phyloP scores from a whole-genome alignment of 257 asterid species.

The Nicotiana tabacum region DNA sequence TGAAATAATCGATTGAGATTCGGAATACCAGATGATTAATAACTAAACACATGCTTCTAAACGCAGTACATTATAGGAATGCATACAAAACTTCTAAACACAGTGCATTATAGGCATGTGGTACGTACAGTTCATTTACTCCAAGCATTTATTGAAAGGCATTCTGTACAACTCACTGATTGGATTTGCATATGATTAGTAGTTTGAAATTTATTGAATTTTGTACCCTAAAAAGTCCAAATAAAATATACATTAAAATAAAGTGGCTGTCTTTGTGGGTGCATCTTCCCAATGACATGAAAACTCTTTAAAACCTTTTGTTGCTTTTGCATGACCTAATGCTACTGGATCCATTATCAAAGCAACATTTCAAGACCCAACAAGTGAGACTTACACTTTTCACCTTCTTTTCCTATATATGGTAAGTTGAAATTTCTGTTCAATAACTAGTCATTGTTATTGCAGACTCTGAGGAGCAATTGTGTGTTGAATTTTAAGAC shows the following conservation, averaged over 20 bases:
- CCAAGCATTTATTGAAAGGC: conserved; percentile 25
- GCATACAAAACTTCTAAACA: conserved; percentile 2
- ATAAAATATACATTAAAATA: neutral
- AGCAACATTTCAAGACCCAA: conserved; percentile 39
- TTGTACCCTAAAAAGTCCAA: neutral
- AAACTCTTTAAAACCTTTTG: conserved; percentile 6
- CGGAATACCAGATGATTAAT: too few relatives aligned
- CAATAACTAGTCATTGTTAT: conserved; percentile 40
- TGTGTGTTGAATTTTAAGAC: conserved; percentile 43
- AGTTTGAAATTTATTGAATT: conserved; percentile 22
- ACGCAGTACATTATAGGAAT: neutral
- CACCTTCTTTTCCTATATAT: conserved; percentile 28
- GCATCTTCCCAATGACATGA: conserved; percentile 35
- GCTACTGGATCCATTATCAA: conserved; percentile 44
- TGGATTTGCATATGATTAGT: conserved; percentile 31
- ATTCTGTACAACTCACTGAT: conserved; percentile 22
- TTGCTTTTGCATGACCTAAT: conserved; percentile 46
- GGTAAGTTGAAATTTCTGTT: conserved; percentile 45
- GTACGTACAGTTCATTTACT: conserved; percentile 17
- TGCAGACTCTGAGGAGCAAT: conserved; percentile 54
- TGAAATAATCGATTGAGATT: too few relatives aligned
- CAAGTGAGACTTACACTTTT: conserved; percentile 41
- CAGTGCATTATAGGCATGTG: conserved; percentile 13
- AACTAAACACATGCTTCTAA: neutral
- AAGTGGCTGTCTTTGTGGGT: neutral